Evolutionary conservation across 2,329 filamentous ascomycete genomes (phyloP).

Genomic region (Ceratocystis huliohia): DNA sequence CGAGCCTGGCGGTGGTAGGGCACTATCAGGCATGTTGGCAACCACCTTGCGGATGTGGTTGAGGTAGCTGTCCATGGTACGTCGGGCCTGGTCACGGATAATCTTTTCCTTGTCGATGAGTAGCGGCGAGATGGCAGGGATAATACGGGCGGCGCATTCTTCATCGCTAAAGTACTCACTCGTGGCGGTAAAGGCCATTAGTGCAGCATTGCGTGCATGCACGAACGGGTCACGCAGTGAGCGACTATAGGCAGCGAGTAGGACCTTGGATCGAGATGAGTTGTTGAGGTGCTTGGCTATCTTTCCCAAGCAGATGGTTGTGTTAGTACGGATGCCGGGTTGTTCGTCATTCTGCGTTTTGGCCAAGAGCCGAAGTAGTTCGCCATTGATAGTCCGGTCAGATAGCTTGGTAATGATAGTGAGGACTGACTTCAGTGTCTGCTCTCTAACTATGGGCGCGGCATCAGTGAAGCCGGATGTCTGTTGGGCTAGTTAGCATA

Average conservation of each 20-base stretch:
- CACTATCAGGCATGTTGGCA: slow-evolving; percentile 65
- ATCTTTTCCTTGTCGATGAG: slow-evolving; percentile 93
- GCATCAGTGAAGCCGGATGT: slow-evolving; percentile 89
- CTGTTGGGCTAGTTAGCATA: slow-evolving; percentile 31
- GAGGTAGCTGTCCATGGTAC: slow-evolving; percentile 77
- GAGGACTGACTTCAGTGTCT: slow-evolving; percentile 88
- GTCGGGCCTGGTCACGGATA: slow-evolving; percentile 80
- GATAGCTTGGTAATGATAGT: slow-evolving; percentile 79
- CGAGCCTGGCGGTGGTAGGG: slow-evolving; percentile 51
- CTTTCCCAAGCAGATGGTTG: slow-evolving; percentile 91
- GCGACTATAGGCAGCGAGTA: slow-evolving; percentile 82
- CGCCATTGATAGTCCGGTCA: slow-evolving; percentile 85
- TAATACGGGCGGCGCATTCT: slow-evolving; percentile 69
- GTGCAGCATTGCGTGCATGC: slow-evolving; percentile 77
- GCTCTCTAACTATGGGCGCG: slow-evolving; percentile 82
- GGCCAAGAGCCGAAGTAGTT: slow-evolving; percentile 77
- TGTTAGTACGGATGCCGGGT: slow-evolving; percentile 92
- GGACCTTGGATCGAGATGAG: slow-evolving; percentile 71
- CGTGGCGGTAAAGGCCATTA: slow-evolving; percentile 77
- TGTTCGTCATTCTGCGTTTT: slow-evolving; percentile 97
- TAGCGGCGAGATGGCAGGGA: slow-evolving; percentile 72
- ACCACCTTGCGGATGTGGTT: slow-evolving; percentile 69
- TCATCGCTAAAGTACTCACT: slow-evolving; percentile 78
- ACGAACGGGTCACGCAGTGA: slow-evolving; percentile 88
- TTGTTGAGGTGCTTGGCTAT: slow-evolving; percentile 80